Percentiles rank a stretch among this genome's conserved stretches.
phyloP scores from a whole-genome alignment of 1,284 basidiomycete species.

The Wallemia mellicola region DNA sequence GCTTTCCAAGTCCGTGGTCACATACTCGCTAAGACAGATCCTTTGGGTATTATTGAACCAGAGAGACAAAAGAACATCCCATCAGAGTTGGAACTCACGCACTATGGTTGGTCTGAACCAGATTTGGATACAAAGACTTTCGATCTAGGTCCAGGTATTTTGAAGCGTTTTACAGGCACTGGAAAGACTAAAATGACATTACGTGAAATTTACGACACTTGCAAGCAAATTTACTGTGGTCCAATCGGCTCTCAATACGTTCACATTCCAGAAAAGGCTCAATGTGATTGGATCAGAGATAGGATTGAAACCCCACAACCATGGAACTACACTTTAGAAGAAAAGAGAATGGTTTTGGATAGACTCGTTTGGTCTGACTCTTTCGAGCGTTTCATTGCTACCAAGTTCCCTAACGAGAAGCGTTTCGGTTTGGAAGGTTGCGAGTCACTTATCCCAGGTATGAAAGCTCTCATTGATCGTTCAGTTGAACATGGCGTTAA shows the following conservation, averaged over 20 bases:
- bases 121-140: constrained; percentile 20
- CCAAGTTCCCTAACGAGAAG: constrained; percentile 98
- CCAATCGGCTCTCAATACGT: constrained; percentile 89
- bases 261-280: constrained; percentile 91
- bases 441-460: constrained; percentile 88
- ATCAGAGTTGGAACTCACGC: constrained; percentile 64
- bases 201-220: constrained; percentile 67
- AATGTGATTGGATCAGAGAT: constrained; percentile 97
- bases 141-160: constrained; percentile 77
- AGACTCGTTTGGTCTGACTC: constrained; percentile 98
- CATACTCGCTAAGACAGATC: constrained; percentile 80
- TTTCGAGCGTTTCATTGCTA: constrained; percentile 94
- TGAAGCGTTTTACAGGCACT: constrained; percentile 62
- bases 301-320: constrained; percentile 84
- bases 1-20: constrained; percentile 98
- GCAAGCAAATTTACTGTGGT: constrained; percentile 83
- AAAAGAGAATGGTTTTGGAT: constrained; percentile 97
- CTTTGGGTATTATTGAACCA: constrained; percentile 66
- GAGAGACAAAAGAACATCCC: constrained; percentile 48
- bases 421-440: constrained; percentile 97
- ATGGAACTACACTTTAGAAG: constrained; percentile 94
- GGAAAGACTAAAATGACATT: constrained; percentile 61
- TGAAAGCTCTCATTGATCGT: constrained; percentile 96
- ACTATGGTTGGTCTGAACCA: constrained; percentile 73
- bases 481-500: constrained; percentile 93